Percentiles rank a stretch among this genome's conserved stretches.
Evolutionary conservation across 441 rosid genomes (phyloP).

Genomic region (Aleurites moluccanus): DNA sequence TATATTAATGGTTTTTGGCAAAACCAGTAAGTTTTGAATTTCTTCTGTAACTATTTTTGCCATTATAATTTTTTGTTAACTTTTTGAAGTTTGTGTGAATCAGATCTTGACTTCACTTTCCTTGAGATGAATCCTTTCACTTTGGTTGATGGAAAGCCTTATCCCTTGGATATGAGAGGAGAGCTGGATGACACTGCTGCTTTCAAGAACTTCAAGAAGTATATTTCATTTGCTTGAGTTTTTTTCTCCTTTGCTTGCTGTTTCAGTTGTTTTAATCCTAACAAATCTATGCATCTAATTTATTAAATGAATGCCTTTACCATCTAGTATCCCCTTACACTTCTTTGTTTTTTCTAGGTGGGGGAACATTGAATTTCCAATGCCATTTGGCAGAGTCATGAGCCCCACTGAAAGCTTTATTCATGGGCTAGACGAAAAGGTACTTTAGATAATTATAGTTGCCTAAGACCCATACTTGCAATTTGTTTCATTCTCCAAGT

Average conservation of each 20-base stretch:
- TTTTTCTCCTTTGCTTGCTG: constrained; percentile 3
- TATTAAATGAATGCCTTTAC: neutral
- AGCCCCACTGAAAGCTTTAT: constrained; percentile 80
- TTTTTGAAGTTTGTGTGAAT: constrained; percentile 19
- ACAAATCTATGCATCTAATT: constrained; percentile 11
- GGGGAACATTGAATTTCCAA: constrained; percentile 80
- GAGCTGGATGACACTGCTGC: constrained; percentile 95
- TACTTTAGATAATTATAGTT: constrained; percentile 21
- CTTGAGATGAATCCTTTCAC: constrained; percentile 98
- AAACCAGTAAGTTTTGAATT: neutral
- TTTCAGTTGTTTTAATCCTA: neutral
- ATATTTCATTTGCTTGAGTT: constrained; percentile 19
- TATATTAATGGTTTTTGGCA: constrained; percentile 20
- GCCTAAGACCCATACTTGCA: neutral
- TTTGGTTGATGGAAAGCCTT: constrained; percentile 85
- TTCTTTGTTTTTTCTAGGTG: constrained; percentile 52
- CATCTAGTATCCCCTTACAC: constrained; percentile 17
- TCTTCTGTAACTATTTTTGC: neutral
- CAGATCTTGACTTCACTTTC: constrained; percentile 96
- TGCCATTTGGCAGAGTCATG: constrained; percentile 95
- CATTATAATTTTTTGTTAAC: constrained; percentile 14
- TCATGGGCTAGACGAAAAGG: constrained; percentile 94
- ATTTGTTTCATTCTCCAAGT: neutral
- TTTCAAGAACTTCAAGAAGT: constrained; percentile 97
- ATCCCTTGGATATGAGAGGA: constrained; percentile 98